Percentiles rank a stretch among this genome's conserved stretches.
Conservation (phyloP, 2,329 filamentous ascomycete genomes). For the Venturia aucupariae region DNA sequence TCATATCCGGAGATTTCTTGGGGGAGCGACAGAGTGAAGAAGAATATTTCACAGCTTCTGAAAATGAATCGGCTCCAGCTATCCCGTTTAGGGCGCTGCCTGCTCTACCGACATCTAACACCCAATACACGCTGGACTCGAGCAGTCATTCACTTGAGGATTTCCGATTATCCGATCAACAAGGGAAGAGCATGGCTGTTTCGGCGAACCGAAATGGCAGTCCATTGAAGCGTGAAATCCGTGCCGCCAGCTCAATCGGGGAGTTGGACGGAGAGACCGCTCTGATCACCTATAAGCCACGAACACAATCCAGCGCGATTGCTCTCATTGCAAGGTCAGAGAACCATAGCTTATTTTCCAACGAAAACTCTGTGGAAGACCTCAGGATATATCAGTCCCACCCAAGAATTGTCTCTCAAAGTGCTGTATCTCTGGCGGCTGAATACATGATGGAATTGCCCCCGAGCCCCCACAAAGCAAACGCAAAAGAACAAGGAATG, state of each 20-base stretch:
- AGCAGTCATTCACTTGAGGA: neutral
- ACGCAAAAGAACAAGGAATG: neutral
- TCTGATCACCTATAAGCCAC: neutral
- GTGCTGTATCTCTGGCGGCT: slow-evolving; percentile 17
- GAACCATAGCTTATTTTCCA: slow-evolving; percentile 1
- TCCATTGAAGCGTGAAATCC: slow-evolving; percentile 2
- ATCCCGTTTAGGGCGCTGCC: neutral
- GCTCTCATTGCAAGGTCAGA: slow-evolving; percentile 2
- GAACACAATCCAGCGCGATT: neutral
- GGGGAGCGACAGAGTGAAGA: slow-evolving; percentile 14
- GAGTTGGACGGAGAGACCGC: neutral
- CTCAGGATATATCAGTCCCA: neutral
- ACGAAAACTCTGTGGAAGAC: slow-evolving; percentile 2
- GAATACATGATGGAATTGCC: slow-evolving; percentile 20
- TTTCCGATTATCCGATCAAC: neutral
- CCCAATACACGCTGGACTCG: neutral
- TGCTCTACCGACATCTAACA: neutral
- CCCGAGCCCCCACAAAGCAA: slow-evolving; percentile 19
- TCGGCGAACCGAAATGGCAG: slow-evolving; percentile 2
- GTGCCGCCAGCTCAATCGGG: neutral
- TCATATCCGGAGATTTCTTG: slow-evolving; percentile 17
- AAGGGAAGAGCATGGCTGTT: neutral
- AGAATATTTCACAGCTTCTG: slow-evolving; percentile 18
- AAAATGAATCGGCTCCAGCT: neutral
- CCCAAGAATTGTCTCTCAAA: neutral